Evolutionary conservation across 2,329 filamentous ascomycete species (phyloP).

Genomic region (Aspergillus niger): DNA sequence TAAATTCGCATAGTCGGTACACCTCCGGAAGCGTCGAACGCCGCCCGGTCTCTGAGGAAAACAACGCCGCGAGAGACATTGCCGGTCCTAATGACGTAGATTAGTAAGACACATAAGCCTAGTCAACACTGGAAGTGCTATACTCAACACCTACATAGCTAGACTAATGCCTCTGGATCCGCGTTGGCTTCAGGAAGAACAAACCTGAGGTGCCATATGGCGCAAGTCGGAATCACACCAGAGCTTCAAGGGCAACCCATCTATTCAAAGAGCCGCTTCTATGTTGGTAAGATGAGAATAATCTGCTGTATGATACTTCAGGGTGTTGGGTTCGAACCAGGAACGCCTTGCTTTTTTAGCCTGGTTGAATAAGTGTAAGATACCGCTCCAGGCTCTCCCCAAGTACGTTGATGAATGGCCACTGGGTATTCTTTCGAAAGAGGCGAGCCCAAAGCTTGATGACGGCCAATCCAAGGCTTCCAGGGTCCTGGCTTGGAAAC

Average conservation of each 20-base stretch:
- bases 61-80: no score
- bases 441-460: slow-evolving; percentile 35
- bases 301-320: no score
- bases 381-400: slow-evolving; percentile 35
- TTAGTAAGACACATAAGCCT: no score
- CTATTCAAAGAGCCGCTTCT: no score
- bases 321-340: not conserved
- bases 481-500: slow-evolving; percentile 27
- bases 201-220: not conserved
- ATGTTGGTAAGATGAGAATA: no score
- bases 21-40: no score
- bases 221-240: not conserved
- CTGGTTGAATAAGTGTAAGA: slow-evolving; percentile 26
- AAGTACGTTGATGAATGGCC: slow-evolving; percentile 37
- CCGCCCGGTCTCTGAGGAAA: no score
- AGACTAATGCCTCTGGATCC: not conserved
- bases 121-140: no score
- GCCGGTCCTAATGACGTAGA: no score
- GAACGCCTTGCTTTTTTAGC: not conserved
- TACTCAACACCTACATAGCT: no score
- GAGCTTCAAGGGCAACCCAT: not conserved
- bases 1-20: no score
- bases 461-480: slow-evolving; percentile 31
- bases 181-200: not conserved
- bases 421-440: slow-evolving; percentile 36